Evolutionary conservation across 768 basidiomycete species (phyloP).

Genomic region (Leccinum boreale): DNA sequence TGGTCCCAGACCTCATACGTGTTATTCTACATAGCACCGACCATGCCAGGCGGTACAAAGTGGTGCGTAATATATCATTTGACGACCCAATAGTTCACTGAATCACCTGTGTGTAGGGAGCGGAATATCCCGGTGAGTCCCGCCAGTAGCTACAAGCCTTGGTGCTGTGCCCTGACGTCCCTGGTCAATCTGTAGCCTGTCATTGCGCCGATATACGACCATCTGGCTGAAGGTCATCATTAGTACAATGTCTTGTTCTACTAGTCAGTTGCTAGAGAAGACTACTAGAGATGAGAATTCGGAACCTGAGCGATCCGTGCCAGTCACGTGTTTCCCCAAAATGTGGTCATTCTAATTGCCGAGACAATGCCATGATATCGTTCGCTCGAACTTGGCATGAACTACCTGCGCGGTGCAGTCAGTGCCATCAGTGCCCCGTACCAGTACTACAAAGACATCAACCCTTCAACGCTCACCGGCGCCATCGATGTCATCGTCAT

Average conservation of each 20-base stretch:
- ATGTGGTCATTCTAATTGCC: neutral
- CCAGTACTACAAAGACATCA: conserved; percentile 91
- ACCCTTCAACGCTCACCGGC: conserved; percentile 94
- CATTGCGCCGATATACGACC: conserved; percentile 64
- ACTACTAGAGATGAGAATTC: neutral
- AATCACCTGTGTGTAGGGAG: conserved; percentile 52
- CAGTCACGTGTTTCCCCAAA: conserved; percentile 24
- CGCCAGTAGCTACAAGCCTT: neutral
- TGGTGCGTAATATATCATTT: conserved; percentile 56
- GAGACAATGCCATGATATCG: neutral
- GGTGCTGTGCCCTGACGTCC: neutral
- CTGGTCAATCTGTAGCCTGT: conserved; percentile 44
- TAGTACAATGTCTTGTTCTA: conserved; percentile 10
- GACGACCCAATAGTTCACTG: neutral
- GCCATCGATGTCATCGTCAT: conserved; percentile 99
- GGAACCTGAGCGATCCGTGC: neutral
- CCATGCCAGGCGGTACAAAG: conserved; percentile 91
- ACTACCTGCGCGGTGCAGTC: conserved; percentile 85
- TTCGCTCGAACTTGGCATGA: conserved; percentile 46
- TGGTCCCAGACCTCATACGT: conserved; percentile 1
- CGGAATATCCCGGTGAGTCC: conserved; percentile 72
- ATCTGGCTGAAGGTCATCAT: conserved; percentile 38
- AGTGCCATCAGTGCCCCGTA: conserved; percentile 83
- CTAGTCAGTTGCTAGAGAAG: too few relatives aligned
- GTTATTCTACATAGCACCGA: conserved; percentile 50